A percentile compares a stretch with the other conserved stretches of the same genome.
Conservation (phyloP, 2,329 filamentous ascomycete species). For the Juglanconis oblonga region DNA sequence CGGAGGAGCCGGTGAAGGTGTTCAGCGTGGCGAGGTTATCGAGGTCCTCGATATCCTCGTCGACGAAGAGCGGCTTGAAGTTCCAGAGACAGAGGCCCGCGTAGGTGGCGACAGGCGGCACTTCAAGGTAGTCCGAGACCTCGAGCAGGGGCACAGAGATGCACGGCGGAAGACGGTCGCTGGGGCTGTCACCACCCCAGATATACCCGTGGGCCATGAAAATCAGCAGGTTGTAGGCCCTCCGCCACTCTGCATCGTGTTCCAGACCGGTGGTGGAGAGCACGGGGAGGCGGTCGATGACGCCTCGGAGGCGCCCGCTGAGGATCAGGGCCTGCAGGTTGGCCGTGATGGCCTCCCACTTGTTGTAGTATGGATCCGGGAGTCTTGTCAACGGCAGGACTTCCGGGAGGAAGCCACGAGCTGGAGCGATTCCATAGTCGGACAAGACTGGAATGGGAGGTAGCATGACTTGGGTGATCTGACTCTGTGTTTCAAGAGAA, state of each 20-base stretch:
- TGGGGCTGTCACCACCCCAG: constrained; percentile 85
- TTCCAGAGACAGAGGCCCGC: constrained; percentile 94
- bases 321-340: constrained; percentile 87
- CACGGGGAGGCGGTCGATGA: constrained; percentile 77
- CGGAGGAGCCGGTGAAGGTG: constrained; percentile 90
- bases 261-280: constrained; percentile 79
- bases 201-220: constrained; percentile 96
- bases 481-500: constrained; percentile 4
- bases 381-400: constrained; percentile 76
- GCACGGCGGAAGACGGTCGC: constrained; percentile 73
- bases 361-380: constrained; percentile 87
- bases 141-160: constrained; percentile 80
- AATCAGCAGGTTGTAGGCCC: constrained; percentile 84
- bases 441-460: constrained; percentile 60
- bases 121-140: constrained; percentile 73
- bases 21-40: constrained; percentile 84
- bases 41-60: constrained; percentile 77
- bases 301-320: constrained; percentile 75
- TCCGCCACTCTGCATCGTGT: constrained; percentile 85
- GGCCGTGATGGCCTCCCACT: constrained; percentile 84
- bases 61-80: constrained; percentile 84
- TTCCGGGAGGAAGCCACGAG: constrained; percentile 84
- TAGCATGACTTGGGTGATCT: constrained; percentile 42
- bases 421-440: constrained; percentile 76
- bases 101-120: constrained; percentile 92